A percentile compares a stretch with the other conserved stretches of the same genome.
phyloP scores from a whole-genome alignment of 1,139 yeast species.

The Nakaseomyces glabratus region DNA sequence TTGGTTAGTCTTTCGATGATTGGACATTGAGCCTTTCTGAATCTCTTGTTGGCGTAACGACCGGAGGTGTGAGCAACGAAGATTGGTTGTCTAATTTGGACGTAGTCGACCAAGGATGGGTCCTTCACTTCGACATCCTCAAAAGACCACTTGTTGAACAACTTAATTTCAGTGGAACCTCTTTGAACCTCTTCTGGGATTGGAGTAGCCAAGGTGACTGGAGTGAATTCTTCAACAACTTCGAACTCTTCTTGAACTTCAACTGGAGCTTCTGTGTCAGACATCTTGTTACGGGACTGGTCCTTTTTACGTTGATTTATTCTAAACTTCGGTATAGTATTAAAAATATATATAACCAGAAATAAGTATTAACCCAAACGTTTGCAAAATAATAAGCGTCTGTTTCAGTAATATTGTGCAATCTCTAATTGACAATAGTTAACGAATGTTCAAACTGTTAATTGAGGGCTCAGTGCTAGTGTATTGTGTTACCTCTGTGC shows the following conservation, averaged over 20 bases:
- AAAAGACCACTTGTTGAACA: slow-evolving; percentile 99
- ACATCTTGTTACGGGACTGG: slow-evolving; percentile 24
- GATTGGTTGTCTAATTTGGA: slow-evolving; percentile 95
- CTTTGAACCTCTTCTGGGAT: slow-evolving; percentile 96
- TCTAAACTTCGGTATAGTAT: neutral
- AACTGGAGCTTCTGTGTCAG: slow-evolving; percentile 41
- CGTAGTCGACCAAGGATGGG: slow-evolving; percentile 95
- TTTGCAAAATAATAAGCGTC: too few species aligned
- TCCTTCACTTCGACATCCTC: slow-evolving; percentile 97
- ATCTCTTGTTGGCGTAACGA: slow-evolving; percentile 98
- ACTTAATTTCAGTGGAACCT: slow-evolving; percentile 93
- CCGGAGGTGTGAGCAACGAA: slow-evolving; percentile 99
- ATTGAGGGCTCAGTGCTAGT: too few species aligned
- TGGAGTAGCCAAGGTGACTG: slow-evolving; percentile 83
- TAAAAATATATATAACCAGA: neutral
- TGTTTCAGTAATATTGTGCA: too few species aligned
- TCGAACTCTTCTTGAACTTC: slow-evolving; percentile 42
- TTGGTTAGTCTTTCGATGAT: slow-evolving; percentile 98
- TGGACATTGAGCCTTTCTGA: slow-evolving; percentile 99
- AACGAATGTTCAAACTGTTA: too few species aligned
- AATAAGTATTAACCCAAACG: neutral
- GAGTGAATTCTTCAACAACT: slow-evolving; percentile 57
- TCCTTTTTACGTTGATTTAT: slow-evolving; percentile 7
- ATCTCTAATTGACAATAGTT: too few species aligned
- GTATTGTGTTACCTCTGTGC: too few species aligned